Base-by-base conservation (phyloP, 2,329 filamentous ascomycete species). In the Aureobasidium sp. region DNA sequence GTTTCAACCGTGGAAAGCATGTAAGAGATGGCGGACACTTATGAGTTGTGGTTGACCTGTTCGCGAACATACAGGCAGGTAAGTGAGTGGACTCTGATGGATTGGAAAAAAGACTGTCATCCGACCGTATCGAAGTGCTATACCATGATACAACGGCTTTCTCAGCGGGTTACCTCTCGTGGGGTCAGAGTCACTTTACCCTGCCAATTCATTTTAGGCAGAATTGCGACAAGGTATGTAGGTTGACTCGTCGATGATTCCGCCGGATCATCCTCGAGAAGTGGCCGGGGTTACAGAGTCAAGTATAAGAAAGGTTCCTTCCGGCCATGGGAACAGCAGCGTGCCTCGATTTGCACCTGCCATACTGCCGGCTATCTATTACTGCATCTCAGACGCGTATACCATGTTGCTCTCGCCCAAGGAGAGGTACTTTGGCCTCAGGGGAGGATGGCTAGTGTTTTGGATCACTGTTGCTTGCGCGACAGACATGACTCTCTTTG, bases 391-490 rank as follows among this genome's bases (percentile, higher is more conserved):
- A 21, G 14, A 21, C 27, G 21, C 16, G 16, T 34, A 49, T 30
- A 32, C 29, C 9, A 58, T 58, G 54, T 14, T 7, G 11, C 30
- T 58, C 7, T 21, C 37, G 13, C 42, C 54, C 7, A 58, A 37
- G 21, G 48, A 72, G 68, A 79, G 76, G 54, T 83, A 81, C 65
- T 82, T 82, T 70, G 80, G 81, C 57, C 66, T 81, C 48, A 79
- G 74, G n/a, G 80, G 80, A 63, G 76, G 75, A 74, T 81, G 79
- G 80, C 75, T 83, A 39, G 82, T 79, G 16, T 81, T 83, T 9
- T 55, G 50, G 41, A 62, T 62, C 14, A 47, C 50, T n/a, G 51
- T 78, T 44, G 76, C 75, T 9, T 79, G 77, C 67, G 75, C 75
- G 32, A 80, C 77, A 3, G 78, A 80, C 55, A 81, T 79, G 79